Evolutionary conservation across 108 stramenopile species (phyloP).

Genomic region (Schizochytrium sp.): DNA sequence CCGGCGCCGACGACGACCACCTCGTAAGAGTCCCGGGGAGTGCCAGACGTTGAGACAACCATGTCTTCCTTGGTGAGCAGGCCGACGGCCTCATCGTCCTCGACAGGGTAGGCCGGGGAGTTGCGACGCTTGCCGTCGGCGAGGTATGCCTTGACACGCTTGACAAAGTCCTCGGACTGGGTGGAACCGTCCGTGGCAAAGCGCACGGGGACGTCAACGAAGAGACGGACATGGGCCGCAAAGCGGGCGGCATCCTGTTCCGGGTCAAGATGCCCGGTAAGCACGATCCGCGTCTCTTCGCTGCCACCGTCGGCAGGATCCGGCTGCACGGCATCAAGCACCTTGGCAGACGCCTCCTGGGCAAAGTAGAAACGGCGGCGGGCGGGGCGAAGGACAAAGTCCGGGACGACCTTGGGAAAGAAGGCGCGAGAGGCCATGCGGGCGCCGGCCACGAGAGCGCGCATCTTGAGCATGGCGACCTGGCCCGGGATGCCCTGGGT

Average conservation of each 20-base stretch:
- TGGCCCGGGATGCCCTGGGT: neutral
- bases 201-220: neutral
- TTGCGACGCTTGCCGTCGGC: neutral
- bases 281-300: neutral
- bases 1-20: conserved; percentile 16
- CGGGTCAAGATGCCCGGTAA: neutral
- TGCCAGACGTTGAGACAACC: neutral
- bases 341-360: neutral
- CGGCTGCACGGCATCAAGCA: too few relatives aligned
- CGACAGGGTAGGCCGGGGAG: neutral
- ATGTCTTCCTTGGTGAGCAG: neutral
- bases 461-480: neutral
- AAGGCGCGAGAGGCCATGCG: neutral
- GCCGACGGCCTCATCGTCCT: neutral
- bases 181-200: neutral
- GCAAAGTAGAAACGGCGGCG: neutral
- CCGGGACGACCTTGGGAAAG: neutral
- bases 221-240: neutral
- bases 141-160: neutral
- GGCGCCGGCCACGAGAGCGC: neutral
- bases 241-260: neutral
- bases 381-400: neutral
- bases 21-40: neutral
- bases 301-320: neutral
- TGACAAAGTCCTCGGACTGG: neutral